Base-by-base conservation (phyloP, 495 filamentous ascomycete species). In the Penicillium angulare region DNA sequence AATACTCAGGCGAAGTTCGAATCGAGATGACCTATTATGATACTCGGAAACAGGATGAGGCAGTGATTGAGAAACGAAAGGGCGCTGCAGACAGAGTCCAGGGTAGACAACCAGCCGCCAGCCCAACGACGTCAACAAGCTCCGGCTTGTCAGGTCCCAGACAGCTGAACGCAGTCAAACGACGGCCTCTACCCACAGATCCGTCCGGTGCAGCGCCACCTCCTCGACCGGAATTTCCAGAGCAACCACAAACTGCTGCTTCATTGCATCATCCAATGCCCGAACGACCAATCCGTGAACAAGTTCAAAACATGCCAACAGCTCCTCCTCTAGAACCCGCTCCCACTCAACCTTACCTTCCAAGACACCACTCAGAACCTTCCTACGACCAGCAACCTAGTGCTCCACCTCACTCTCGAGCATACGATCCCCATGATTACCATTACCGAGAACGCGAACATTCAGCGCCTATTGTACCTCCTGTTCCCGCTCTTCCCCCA, bases 21-120 rank as follows among this genome's bases (percentile, higher is more conserved):
- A 89, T 97, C 33, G 93, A 99, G 67, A 85, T 96, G 68, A 97
- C 93, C 21, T 99, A 88, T 69, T 97, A 96, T 69, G 93, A 99
- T 65, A 86, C 80, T 29, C 83, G 92, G 12, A 85, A 89, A 27
- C 90, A 90, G 68, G 80, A 84, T 13, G 88, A 87, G 54, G 79
- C 81, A 40, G 60, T 76, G 16, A 78, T 72, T 27, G 79, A 80
- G 44, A 80, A 77, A 54, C 73, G 77, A 50, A 80, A 75, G 35
- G 74, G 78, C 54, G 66, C 65, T 0, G 62, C 62, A 5, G 73
- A 75, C 29, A 71, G 62, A 29, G 49, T 60, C 16, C 59, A 65
- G 22, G 49, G 52, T 35, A 75, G 65, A 34, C 20, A 34, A 5
- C 4, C 24, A 15, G n/a, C 61, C 7, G 48, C 43, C 23, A 49